A percentile compares a stretch with the other conserved stretches of the same genome.
Evolutionary conservation across 2,329 filamentous ascomycete species (phyloP).

Genomic region (Pochonia chlamydosporia): DNA sequence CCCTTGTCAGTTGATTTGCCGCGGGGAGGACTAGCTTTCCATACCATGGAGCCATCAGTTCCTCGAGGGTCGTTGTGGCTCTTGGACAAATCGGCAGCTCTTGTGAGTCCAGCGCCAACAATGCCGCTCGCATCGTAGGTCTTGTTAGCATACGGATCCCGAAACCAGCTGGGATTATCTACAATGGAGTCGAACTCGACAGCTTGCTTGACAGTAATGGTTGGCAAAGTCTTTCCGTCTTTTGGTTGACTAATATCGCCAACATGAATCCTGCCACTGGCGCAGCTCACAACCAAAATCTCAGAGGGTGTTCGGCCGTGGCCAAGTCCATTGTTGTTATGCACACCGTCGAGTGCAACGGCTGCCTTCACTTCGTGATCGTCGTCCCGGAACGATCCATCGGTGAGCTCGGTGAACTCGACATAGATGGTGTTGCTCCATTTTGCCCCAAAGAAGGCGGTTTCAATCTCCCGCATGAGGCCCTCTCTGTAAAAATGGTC

Average conservation of each 20-base stretch:
- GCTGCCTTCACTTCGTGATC: conserved; percentile 32
- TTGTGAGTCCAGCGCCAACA: conserved; percentile 41
- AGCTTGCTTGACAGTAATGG: conserved; percentile 29
- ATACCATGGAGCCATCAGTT: conserved; percentile 40
- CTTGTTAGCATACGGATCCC: conserved; percentile 41
- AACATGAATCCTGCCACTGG: conserved; percentile 42
- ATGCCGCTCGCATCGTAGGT: conserved; percentile 47
- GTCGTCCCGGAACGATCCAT: conserved; percentile 15
- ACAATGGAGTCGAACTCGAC: conserved; percentile 38
- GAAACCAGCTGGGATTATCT: conserved; percentile 55
- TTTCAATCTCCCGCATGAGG: conserved; percentile 39
- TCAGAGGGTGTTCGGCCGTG: conserved; percentile 37
- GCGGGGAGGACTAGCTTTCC: conserved; percentile 22
- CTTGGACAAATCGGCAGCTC: conserved; percentile 29
- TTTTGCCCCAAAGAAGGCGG: conserved; percentile 29
- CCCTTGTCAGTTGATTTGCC: background rate
- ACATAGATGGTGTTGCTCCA: conserved; percentile 48
- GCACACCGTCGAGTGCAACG: conserved; percentile 37
- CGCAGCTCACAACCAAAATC: conserved; percentile 36
- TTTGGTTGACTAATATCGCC: conserved; percentile 18
- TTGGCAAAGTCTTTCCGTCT: conserved; percentile 8
- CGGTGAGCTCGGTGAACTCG: conserved; percentile 22
- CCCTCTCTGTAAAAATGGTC: conserved; percentile 51
- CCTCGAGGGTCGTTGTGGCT: conserved; percentile 26
- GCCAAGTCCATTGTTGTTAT: conserved; percentile 52